A percentile compares a stretch with the other conserved stretches of the same genome.
Conservation (phyloP, 1,284 basidiomycete genomes). For the Boletellus deceptivus region DNA sequence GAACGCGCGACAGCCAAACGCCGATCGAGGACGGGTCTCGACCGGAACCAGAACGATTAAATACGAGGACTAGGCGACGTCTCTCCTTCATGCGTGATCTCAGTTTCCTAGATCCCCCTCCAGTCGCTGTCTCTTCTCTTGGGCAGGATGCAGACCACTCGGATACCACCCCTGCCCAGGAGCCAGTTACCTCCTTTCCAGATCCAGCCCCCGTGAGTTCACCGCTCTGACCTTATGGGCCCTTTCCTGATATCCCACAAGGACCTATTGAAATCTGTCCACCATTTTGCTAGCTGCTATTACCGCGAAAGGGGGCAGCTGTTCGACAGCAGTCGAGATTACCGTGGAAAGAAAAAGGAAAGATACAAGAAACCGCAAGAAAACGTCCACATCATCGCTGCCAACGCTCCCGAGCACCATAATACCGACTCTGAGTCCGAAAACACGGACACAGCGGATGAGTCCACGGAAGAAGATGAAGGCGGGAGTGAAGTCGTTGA, state of each 20-base stretch:
- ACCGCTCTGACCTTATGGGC: neutral
- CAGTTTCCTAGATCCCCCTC: constrained; percentile 34
- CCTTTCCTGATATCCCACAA: constrained; percentile 28
- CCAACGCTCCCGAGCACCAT: constrained; percentile 8
- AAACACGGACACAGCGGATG: constrained; percentile 18
- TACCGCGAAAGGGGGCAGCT: constrained; percentile 62
- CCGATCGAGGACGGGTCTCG: constrained; percentile 7
- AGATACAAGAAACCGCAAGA: constrained; percentile 6
- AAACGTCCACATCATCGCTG: constrained; percentile 27
- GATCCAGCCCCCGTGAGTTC: constrained; percentile 50
- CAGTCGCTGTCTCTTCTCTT: constrained; percentile 9
- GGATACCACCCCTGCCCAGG: neutral
- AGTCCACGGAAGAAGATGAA: constrained; percentile 25
- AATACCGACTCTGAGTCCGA: constrained; percentile 18
- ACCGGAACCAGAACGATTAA: constrained; percentile 5
- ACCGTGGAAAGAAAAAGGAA: constrained; percentile 42
- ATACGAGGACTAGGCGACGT: constrained; percentile 37
- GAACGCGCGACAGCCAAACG: constrained; percentile 8
- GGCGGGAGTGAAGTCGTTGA: constrained; percentile 16
- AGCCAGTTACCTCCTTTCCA: constrained; percentile 16
- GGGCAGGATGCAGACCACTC: constrained; percentile 2
- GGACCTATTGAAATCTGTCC: constrained; percentile 71
- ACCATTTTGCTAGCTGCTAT: constrained; percentile 61
- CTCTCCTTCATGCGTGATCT: constrained; percentile 41
- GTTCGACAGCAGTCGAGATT: constrained; percentile 47